These are phyloP conservation scores for Wallacemonas rigidus DNA, from an alignment of 208 protist genomes.

Conservation along the genomic window DNA sequence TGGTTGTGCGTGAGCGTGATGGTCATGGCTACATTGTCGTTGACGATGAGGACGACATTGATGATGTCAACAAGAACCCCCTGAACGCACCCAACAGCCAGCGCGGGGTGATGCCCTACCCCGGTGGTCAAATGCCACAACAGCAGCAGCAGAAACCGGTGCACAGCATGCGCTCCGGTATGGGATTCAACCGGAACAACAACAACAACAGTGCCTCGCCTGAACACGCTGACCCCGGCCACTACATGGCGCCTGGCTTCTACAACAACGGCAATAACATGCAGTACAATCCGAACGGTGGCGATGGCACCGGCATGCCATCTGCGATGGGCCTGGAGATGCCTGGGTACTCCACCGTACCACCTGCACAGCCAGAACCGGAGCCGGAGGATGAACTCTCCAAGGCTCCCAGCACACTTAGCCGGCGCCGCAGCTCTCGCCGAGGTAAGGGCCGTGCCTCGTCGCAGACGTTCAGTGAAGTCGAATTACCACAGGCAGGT, in stretches of 20 bases:
- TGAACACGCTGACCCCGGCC: constrained; percentile 9
- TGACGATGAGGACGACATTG: constrained; percentile 23
- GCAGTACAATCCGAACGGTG: constrained; percentile 25
- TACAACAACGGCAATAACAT: constrained; percentile 24
- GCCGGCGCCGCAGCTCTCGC: constrained; percentile 28
- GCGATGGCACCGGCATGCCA: not conserved
- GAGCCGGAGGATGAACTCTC: constrained; percentile 10
- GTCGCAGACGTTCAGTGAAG: constrained; percentile 44
- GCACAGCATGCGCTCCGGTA: constrained; percentile 12
- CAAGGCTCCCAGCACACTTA: constrained; percentile 22
- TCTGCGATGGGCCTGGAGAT: constrained; percentile 5
- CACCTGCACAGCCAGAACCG: constrained; percentile 12
- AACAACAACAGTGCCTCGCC: constrained; percentile 17
- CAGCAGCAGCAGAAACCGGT: not conserved
- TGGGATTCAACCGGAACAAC: constrained; percentile 16
- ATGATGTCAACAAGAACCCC: constrained; percentile 13
- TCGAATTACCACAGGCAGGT: constrained; percentile 40
- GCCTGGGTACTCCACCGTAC: constrained; percentile 13
- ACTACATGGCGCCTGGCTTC: constrained; percentile 29
- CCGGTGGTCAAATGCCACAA: not conserved
- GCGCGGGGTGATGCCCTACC: constrained; percentile 2
- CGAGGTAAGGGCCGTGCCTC: constrained; percentile 23
- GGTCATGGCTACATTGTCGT: constrained; percentile 33
- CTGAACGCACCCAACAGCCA: not conserved
- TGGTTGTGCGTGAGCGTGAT: constrained; percentile 57